Base-by-base conservation (phyloP, 306 rosid species). In the cucumber (Cucumis sativus) region DNA sequence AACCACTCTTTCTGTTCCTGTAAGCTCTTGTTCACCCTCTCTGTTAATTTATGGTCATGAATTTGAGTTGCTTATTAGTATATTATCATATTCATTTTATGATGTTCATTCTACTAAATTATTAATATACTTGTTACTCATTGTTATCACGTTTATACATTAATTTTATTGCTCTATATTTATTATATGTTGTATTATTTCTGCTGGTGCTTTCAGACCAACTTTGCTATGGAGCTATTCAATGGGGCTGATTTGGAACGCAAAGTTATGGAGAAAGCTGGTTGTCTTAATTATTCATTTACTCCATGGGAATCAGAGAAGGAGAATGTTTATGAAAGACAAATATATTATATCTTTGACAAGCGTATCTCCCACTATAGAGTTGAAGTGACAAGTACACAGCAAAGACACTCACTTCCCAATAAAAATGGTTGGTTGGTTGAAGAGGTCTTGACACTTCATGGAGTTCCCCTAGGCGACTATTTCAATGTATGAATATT, bases 301-400 rank as follows among this genome's bases (percentile, higher is more conserved):
- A 92, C 96, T 65, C 92, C 97, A 75, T 96, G 98, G 99, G 98
- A 90, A 81, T 87, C 88, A 6, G 99, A 96, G 87, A 89, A 89
- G 58, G 88, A 77, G 3, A 85, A 84, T 76, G 83, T 81, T 56
- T 78, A 61, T 68, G 96, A 87, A 88, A 92, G 98, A 85, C 93
- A 93, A 66, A 71, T 91, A 23, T 87, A 88, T 87, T 96, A 86
- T 88, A 85, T 83, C 76, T 87, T 86, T 81, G 93, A 89, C 75
- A 96, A 91, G 76, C 86, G 84, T 51, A 84, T 91, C 81, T 85
- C 96, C 65, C 88, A 80, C 33, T 91, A 86, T 79, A 86, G 81
- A 87, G 98, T 90, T 75, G 93, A 96, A 85, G 93, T 91, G 77
- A 92, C 97, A 8, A 90, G 98, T 66, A 85, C 88, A 67, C 99